A percentile compares a stretch with the other conserved stretches of the same genome.
phyloP scores from a whole-genome alignment of 2,329 filamentous ascomycete species.

The Dothideomycetes sp. region DNA sequence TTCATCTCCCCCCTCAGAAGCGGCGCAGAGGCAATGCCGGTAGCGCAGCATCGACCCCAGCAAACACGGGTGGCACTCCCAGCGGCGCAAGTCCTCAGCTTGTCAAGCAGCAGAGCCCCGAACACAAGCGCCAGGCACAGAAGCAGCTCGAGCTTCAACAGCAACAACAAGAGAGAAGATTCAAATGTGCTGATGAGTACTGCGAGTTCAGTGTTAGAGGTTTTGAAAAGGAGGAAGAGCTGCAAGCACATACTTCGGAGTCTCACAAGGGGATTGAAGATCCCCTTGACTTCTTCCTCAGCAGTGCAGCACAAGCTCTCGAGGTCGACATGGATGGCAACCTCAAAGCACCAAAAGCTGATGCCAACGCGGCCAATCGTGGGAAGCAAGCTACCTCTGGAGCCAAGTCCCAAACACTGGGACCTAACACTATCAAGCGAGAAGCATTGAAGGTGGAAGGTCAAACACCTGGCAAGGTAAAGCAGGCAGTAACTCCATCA shows the following conservation, averaged over 20 bases:
- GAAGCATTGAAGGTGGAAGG: slow-evolving; percentile 16
- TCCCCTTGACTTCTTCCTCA: slow-evolving; percentile 44
- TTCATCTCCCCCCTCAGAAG: slow-evolving; percentile 48
- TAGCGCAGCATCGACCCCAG: slow-evolving; percentile 30
- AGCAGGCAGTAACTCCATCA: slow-evolving; percentile 18
- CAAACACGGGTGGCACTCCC: slow-evolving; percentile 21
- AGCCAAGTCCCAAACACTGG: slow-evolving; percentile 13
- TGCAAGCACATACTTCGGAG: slow-evolving; percentile 44
- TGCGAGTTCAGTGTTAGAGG: slow-evolving; percentile 45
- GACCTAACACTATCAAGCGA: slow-evolving; percentile 17
- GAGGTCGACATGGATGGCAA: slow-evolving; percentile 37
- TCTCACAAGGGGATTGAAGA: slow-evolving; percentile 44
- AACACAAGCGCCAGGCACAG: slow-evolving; percentile 33
- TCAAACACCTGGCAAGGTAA: slow-evolving; percentile 19
- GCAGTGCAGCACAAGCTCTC: slow-evolving; percentile 37
- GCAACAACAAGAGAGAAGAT: slow-evolving; percentile 28
- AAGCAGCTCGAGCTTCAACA: slow-evolving; percentile 26
- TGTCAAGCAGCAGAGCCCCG: slow-evolving; percentile 28
- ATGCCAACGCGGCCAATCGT: slow-evolving; percentile 12
- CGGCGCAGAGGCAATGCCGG: slow-evolving; percentile 36
- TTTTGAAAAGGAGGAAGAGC: slow-evolving; percentile 41
- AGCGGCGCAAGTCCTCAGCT: slow-evolving; percentile 28
- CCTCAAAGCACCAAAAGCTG: slow-evolving; percentile 24
- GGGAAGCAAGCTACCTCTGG: slow-evolving; percentile 13
- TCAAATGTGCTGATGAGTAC: slow-evolving; percentile 38